These are phyloP conservation scores for Naganishia antarctica DNA, from an alignment of 768 basidiomycete genomes.

Conservation along the genomic window DNA sequence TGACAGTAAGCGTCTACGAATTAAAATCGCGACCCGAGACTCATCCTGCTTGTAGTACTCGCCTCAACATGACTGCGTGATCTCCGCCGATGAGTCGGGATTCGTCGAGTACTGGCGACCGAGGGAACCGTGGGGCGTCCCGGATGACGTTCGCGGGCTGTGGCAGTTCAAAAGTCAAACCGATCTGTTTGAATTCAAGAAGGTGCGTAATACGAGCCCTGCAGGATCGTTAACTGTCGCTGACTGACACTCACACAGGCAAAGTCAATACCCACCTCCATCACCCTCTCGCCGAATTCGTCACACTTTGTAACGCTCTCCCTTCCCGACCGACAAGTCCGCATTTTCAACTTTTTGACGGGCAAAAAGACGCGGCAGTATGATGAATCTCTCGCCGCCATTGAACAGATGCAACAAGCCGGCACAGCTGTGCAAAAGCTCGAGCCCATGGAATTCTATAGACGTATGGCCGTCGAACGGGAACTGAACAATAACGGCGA, in stretches of 20 bases:
- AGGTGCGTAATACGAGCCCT: conserved; percentile 55
- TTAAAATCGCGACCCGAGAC: neutral
- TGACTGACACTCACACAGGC: conserved; percentile 55
- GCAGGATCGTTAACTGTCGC: neutral
- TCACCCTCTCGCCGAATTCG: conserved; percentile 83
- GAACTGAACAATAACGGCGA: conserved; percentile 58
- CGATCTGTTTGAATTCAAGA: conserved; percentile 96
- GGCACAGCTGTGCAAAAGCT: conserved; percentile 86
- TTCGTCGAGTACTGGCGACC: conserved; percentile 98
- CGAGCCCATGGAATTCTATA: conserved; percentile 99
- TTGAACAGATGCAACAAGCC: conserved; percentile 98
- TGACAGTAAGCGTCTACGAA: conserved; percentile 61
- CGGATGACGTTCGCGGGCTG: conserved; percentile 68
- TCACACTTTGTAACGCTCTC: conserved; percentile 90
- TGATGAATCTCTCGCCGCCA: conserved; percentile 85
- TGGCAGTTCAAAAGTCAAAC: conserved; percentile 91
- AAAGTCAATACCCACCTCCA: conserved; percentile 83
- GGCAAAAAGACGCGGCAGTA: conserved; percentile 89
- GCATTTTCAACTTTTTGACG: conserved; percentile 82
- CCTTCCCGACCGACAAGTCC: conserved; percentile 80
- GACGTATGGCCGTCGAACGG: conserved; percentile 83
- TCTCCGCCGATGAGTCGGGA: conserved; percentile 89
- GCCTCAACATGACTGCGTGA: conserved; percentile 78
- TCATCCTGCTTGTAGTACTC: conserved; percentile 62
- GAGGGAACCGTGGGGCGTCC: conserved; percentile 75